Conservation (phyloP, 1,139 yeast species). For the Spathaspora sp. region DNA sequence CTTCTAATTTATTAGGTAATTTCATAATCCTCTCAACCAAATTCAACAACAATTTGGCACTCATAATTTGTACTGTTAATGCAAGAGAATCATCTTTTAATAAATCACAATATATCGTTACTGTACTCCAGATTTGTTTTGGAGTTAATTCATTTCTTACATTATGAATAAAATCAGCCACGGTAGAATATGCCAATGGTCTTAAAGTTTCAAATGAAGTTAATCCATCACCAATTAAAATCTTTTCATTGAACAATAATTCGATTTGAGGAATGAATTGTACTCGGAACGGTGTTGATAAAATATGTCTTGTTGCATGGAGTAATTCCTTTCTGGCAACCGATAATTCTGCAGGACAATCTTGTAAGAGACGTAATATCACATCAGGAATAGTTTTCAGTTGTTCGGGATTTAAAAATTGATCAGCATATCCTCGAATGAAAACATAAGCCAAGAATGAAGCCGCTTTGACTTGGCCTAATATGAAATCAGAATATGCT, state of each 20-base stretch:
- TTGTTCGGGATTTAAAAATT: slow-evolving; percentile 61
- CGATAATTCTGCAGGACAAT: slow-evolving; percentile 94
- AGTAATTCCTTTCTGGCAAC: slow-evolving; percentile 89
- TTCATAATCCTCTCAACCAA: slow-evolving; percentile 87
- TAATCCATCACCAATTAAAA: slow-evolving; percentile 88
- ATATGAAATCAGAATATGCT: slow-evolving; percentile 83
- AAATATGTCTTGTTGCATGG: slow-evolving; percentile 91
- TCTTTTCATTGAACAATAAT: slow-evolving; percentile 78
- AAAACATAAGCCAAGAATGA: slow-evolving; percentile 91
- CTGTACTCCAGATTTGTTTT: slow-evolving; percentile 85
- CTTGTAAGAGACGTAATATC: slow-evolving; percentile 81
- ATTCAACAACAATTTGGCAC: slow-evolving; percentile 86
- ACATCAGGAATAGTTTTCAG: slow-evolving; percentile 78
- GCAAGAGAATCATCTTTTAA: slow-evolving; percentile 83
- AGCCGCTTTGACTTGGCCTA: slow-evolving; percentile 97
- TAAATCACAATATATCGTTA: slow-evolving; percentile 76
- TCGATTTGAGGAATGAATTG: slow-evolving; percentile 87
- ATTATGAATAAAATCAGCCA: slow-evolving; percentile 93
- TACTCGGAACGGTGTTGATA: slow-evolving; percentile 82
- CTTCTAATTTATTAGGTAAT: slow-evolving; percentile 78
- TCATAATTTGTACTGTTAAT: slow-evolving; percentile 92
- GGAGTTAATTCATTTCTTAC: slow-evolving; percentile 84
- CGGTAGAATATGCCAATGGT: slow-evolving; percentile 92
- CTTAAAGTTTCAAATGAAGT: slow-evolving; percentile 85
- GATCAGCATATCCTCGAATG: slow-evolving; percentile 78